Evolutionary conservation across 2,329 filamentous ascomycete genomes (phyloP), one percentile per base, ranked within the genome.

Genomic region (Xylaria multiplex): DNA sequence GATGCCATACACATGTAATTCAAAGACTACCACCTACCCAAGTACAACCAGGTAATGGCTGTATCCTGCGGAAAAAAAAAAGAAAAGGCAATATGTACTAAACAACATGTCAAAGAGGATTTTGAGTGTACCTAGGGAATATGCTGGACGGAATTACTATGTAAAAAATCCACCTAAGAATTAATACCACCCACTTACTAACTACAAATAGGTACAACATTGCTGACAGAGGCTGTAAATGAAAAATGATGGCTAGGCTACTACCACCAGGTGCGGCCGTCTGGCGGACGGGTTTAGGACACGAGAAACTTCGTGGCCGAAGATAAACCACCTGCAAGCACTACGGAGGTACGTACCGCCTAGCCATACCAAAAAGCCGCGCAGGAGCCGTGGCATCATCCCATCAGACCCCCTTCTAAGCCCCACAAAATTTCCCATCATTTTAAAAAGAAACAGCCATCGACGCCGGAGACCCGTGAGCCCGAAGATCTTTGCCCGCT

Each of bases 281-380:
- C 46, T 63, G 60, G 59, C 53, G 30, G 43, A 30, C 56, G 60
- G 54, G 35, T 37, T 37, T 8, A 30, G 35, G 37, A 45, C 37
- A 43, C 37, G 53, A 55, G 37, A 55, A n/a, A 40, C 6, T 19
- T 52, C 49, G 27, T 52, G 49, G 49, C 59, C 46, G 59, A 37
- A 8, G 2, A 37, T 4, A 27, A 27, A 27, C 27, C 59, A 22
- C 30, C 16, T 55, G 60, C 60, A 63, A 57, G 49, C 53, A 52
- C 60, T 30, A 61, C 66, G 66, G 66, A 66, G 63, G 63, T 61
- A 68, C 63, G 57, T 68, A 60, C 64, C 59, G 56, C 35, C 30
- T 54, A 43, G 40, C 49, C 46, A 35, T 58, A 40, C 14, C 50
- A 57, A 30, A 55, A 40, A 42, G 16, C 57, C 55, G 59, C 53